A percentile compares a stretch with the other conserved stretches of the same genome.
Conservation (phyloP, 345 rosid genomes). For the Raphanus sativus region DNA sequence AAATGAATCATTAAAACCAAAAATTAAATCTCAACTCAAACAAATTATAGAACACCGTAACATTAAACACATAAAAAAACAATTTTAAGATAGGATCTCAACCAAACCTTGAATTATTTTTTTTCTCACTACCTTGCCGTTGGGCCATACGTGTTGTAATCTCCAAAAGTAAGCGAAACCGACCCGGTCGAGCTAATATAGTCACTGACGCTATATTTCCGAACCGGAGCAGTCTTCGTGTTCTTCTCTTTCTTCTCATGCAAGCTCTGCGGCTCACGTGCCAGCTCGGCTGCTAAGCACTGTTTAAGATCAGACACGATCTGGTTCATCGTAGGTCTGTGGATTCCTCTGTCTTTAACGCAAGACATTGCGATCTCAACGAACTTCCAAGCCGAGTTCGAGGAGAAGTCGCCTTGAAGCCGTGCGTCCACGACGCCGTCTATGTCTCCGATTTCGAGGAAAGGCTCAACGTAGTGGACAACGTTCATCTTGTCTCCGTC, state of each 20-base stretch:
- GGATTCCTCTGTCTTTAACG: conserved; percentile 31
- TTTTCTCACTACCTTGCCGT: conserved; percentile 35
- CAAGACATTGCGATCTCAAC: conserved; percentile 39
- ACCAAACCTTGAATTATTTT: not conserved
- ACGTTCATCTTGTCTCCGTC: conserved; percentile 40
- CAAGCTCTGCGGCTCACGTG: conserved; percentile 30
- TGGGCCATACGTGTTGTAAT: conserved; percentile 28
- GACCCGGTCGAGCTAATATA: conserved; percentile 28
- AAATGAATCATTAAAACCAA: not conserved
- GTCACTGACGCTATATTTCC: conserved; percentile 8
- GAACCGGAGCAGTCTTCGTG: not conserved
- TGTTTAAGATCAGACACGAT: conserved; percentile 38
- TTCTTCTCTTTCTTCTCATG: conserved; percentile 8
- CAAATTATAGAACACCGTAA: not conserved
- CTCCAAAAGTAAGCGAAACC: conserved; percentile 31
- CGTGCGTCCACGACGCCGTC: conserved; percentile 33
- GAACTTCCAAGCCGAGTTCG: conserved; percentile 41
- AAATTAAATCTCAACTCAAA: not conserved
- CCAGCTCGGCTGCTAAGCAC: conserved; percentile 35
- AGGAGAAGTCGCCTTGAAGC: conserved; percentile 28
- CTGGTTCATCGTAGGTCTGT: conserved; percentile 37
- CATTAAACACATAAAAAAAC: not conserved
- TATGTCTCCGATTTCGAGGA: conserved; percentile 35
- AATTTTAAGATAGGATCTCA: not conserved
- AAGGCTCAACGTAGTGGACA: conserved; percentile 36